Evolutionary conservation across 306 rosid species (phyloP), one percentile per base, ranked within the genome.

Genomic region (Cucumis sativus): DNA sequence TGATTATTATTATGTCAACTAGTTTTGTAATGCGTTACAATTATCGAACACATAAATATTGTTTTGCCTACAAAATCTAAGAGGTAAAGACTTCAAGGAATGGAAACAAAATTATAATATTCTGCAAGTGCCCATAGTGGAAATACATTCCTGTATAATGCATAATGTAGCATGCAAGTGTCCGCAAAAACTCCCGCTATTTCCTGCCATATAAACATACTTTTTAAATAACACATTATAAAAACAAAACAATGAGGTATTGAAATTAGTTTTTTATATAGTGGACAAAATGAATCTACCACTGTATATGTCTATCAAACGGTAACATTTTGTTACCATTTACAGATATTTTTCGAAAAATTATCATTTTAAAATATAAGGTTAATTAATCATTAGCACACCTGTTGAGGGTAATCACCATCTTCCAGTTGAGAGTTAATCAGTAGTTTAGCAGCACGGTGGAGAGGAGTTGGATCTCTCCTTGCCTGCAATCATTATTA

Each of bases 151-250:
- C 45, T 64, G 12, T 15, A 64, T 16, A 28, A 2, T 28, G 30
- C n/a, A 25, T 25, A 61, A 13, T 61, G 18, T 6, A 61, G 15
- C 91, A 82, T 80, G 55, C 85, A 78, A 14, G 84, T 88, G 72
- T 72, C 80, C 83, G 76, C 66, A 79, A 81, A 81, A 10, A 76
- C 88, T 23, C 57, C 39, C 0, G 85, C 80, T 63, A 84, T 66
- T 75, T 88, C 90, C 90, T 88, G 84, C 40, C 18, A 61, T 61
- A 13, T 6, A 28, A 25, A 61, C 16, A 59, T 21, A 6, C 3
- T n/a, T n/a, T 8, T 8, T 56, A 56, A 25, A n/a, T 56, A 17
- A 56, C 0, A n/a, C n/a, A 8, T 57, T 8, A n/a, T 57, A 8
- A 6, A n/a, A 8, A n/a, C 20, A 1, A n/a, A 54, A 54, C 17